Evolutionary conservation across 305 asterid species (phyloP).

Genomic region (Fraxinus sp.): DNA sequence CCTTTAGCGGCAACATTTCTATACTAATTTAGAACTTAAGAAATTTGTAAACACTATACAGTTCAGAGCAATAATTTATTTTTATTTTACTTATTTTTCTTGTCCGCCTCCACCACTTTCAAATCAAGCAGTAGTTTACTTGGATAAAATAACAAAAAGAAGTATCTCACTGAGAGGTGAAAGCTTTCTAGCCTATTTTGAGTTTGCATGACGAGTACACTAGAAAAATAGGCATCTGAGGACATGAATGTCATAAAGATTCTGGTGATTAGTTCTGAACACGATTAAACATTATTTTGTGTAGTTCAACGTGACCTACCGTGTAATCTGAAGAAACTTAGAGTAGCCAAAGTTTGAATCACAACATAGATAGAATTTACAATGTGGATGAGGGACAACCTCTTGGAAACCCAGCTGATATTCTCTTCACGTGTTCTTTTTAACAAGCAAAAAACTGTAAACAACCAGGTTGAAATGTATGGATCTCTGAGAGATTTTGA

Average conservation of each 20-base stretch:
- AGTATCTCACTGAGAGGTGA: not conserved
- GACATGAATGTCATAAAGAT: not conserved
- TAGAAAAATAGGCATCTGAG: not conserved
- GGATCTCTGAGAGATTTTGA: not conserved
- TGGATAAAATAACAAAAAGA: not conserved
- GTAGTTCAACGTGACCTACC: not conserved
- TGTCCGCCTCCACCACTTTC: not conserved
- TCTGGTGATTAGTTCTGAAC: not conserved
- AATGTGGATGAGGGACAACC: not conserved
- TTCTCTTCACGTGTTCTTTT: not conserved
- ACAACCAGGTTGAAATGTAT: not conserved
- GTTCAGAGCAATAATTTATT: not conserved
- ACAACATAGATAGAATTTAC: not conserved
- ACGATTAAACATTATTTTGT: not conserved
- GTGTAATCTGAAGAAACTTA: not conserved
- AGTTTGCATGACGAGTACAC: not conserved
- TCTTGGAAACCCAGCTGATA: not conserved
- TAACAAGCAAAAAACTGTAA: not conserved
- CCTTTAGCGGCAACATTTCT: not conserved
- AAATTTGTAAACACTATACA: not conserved
- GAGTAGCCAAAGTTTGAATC: not conserved
- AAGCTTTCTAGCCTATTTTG: not conserved
- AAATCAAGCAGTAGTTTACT: not conserved
- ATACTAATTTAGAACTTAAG: not conserved
- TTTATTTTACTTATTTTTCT: not conserved